Evolutionary conservation across 768 basidiomycete genomes (phyloP).

Genomic region (Gloeopeniophorella convolvens): DNA sequence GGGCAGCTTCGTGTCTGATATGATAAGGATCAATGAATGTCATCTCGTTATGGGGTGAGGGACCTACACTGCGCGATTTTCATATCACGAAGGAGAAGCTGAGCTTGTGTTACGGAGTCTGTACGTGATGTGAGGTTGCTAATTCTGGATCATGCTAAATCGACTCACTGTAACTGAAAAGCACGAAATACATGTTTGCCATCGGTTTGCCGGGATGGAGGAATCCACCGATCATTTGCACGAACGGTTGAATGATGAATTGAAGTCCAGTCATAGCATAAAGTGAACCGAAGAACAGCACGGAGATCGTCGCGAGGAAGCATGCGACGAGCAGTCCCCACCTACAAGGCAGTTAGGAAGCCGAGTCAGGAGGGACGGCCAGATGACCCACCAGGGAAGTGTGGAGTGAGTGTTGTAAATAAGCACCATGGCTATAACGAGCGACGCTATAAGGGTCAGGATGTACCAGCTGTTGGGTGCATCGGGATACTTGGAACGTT

Average conservation of each 20-base stretch:
- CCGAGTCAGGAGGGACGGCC: background rate
- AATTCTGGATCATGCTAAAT: background rate
- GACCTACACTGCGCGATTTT: conserved; percentile 40
- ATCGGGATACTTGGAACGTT: conserved; percentile 30
- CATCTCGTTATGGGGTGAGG: conserved; percentile 18
- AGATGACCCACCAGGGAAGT: conserved; percentile 35
- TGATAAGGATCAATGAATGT: background rate
- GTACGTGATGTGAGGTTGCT: conserved; percentile 22
- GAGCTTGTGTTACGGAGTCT: conserved; percentile 40
- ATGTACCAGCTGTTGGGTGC: conserved; percentile 31
- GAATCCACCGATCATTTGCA: conserved; percentile 40
- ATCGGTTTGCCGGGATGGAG: conserved; percentile 30
- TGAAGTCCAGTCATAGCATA: conserved; percentile 41
- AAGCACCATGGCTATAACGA: conserved; percentile 35
- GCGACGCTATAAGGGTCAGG: conserved; percentile 18
- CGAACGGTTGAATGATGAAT: conserved; percentile 43
- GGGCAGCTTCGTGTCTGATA: conserved; percentile 35
- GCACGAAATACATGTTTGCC: conserved; percentile 35
- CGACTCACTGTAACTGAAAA: conserved; percentile 40
- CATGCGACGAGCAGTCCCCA: conserved; percentile 44
- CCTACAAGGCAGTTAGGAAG: conserved; percentile 18
- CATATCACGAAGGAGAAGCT: conserved; percentile 39
- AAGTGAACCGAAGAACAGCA: conserved; percentile 40
- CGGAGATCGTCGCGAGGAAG: conserved; percentile 37
- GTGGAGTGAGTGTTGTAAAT: conserved; percentile 44